phyloP scores from a whole-genome alignment of 768 basidiomycete species.

The Leccinum boreale region DNA sequence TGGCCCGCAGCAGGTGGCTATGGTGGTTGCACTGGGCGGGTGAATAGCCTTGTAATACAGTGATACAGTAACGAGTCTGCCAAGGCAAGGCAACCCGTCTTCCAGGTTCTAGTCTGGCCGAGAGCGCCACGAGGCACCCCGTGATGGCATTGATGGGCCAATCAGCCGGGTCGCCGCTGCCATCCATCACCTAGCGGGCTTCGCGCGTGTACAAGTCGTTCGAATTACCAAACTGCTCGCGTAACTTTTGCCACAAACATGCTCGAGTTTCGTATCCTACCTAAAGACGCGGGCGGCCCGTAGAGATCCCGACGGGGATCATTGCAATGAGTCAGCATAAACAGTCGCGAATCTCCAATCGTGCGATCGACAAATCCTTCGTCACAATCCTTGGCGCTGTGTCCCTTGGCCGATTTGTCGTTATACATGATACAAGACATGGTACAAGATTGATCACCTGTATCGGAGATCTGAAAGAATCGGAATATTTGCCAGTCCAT shows the following conservation, averaged over 20 bases:
- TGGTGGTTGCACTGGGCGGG: background rate
- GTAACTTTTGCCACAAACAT: background rate
- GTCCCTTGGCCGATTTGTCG: background rate
- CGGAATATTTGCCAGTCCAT: background rate
- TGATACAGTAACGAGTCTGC: background rate
- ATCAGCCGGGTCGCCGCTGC: background rate
- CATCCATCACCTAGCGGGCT: background rate
- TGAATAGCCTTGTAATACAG: background rate
- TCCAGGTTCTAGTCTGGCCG: background rate
- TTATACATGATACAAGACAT: background rate
- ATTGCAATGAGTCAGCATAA: background rate
- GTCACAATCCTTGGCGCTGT: background rate
- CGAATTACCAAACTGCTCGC: background rate
- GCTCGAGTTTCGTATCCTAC: background rate
- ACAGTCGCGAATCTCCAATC: background rate
- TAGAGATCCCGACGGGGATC: background rate
- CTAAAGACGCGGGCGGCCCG: background rate
- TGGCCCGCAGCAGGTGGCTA: background rate
- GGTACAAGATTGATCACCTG: background rate
- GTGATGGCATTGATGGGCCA: background rate
- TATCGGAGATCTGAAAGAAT: slow-evolving; percentile 7
- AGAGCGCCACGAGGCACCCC: slow-evolving; percentile 1
- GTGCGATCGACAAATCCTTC: background rate
- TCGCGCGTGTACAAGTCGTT: background rate
- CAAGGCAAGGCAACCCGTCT: background rate